Conservation (phyloP, 331 rosid species). For the Rhamnella rubrinervis region DNA sequence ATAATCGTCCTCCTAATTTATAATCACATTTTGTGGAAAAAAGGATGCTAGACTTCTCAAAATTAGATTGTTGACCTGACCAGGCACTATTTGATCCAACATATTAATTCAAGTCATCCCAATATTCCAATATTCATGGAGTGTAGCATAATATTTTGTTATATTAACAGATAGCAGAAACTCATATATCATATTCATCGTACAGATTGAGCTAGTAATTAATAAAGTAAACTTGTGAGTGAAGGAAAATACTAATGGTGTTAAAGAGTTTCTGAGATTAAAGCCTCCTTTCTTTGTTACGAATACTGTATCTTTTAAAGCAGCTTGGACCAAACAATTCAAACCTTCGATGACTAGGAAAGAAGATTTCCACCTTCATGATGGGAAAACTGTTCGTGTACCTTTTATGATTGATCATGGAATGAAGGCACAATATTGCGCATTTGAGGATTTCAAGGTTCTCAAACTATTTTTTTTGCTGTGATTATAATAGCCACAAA, state of each 20-base stretch:
- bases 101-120: too few species aligned
- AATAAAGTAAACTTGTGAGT: constrained; percentile 19
- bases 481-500: too few species aligned
- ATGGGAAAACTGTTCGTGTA: constrained; percentile 13
- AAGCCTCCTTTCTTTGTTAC: neutral
- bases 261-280: constrained; percentile 5
- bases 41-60: too few species aligned
- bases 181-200: too few species aligned
- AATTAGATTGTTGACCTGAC: too few species aligned
- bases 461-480: neutral
- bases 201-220: neutral
- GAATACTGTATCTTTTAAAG: constrained; percentile 22
- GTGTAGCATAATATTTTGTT: too few species aligned
- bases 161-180: too few species aligned
- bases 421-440: neutral
- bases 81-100: too few species aligned
- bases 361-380: constrained; percentile 18
- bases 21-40: too few species aligned
- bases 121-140: too few species aligned
- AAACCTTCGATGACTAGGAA: neutral
- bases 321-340: constrained; percentile 17
- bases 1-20: too few species aligned
- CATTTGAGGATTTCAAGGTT: constrained; percentile 5
- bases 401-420: constrained; percentile 15
- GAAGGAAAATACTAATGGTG: constrained; percentile 21